Conservation (phyloP, 768 basidiomycete species). For the Suillus placidus region DNA sequence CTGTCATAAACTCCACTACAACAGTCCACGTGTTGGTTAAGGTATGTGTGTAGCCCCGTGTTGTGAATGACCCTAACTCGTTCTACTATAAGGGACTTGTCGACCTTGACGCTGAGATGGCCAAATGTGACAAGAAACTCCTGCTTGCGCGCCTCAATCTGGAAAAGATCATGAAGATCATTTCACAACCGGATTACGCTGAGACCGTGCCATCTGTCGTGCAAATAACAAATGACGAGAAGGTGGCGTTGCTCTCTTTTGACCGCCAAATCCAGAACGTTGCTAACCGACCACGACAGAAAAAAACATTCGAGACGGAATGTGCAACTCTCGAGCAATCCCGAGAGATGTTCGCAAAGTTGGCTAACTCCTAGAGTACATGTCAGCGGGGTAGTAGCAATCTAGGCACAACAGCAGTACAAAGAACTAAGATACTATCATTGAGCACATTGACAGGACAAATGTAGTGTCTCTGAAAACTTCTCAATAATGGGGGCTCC, state of each 20-base stretch:
- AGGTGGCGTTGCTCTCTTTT: constrained; percentile 49
- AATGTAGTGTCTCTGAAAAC: not conserved
- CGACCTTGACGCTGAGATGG: constrained; percentile 84
- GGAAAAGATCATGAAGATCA: constrained; percentile 76
- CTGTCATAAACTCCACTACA: constrained; percentile 73
- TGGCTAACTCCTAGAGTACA: constrained; percentile 26
- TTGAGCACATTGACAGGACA: not conserved
- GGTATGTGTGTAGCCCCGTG: constrained; percentile 46
- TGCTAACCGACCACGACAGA: constrained; percentile 43
- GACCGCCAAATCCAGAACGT: not conserved
- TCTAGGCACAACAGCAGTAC: not conserved
- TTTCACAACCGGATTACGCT: constrained; percentile 75
- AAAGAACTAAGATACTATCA: not conserved
- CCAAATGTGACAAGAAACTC: constrained; percentile 90
- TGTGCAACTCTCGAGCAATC: constrained; percentile 70
- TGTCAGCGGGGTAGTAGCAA: not conserved
- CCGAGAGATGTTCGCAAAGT: constrained; percentile 72
- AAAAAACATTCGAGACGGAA: constrained; percentile 79
- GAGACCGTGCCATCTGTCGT: constrained; percentile 81
- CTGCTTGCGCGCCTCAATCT: constrained; percentile 68
- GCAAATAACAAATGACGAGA: constrained; percentile 73
- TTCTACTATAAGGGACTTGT: constrained; percentile 71
- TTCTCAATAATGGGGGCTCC: not conserved
- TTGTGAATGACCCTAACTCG: not conserved
- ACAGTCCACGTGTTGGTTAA: constrained; percentile 84